phyloP scores from a whole-genome alignment of 805 yeast species.

The Kodamaea kakaduensis region DNA sequence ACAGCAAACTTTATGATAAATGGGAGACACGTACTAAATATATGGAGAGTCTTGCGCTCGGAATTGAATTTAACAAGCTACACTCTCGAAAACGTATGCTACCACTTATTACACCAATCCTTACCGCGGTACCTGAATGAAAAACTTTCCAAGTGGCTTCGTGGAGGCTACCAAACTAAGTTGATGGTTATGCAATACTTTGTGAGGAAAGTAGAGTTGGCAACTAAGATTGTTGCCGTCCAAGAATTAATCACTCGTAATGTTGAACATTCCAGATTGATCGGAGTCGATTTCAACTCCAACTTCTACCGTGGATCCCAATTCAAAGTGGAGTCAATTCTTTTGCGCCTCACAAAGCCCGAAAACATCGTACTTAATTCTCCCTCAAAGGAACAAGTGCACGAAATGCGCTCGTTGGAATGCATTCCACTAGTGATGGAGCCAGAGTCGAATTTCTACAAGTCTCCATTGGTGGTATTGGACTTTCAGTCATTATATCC shows the following conservation, averaged over 20 bases:
- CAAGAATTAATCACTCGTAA: constrained; percentile 68
- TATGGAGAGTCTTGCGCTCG: constrained; percentile 73
- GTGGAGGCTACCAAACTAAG: constrained; percentile 35
- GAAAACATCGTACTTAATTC: constrained; percentile 72
- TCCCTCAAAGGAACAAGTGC: constrained; percentile 78
- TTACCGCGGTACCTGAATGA: constrained; percentile 58
- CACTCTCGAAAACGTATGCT: constrained; percentile 72
- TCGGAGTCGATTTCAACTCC: constrained; percentile 88
- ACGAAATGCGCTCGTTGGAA: constrained; percentile 79
- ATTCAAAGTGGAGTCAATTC: constrained; percentile 83
- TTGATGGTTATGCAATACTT: constrained; percentile 44
- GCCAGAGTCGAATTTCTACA: constrained; percentile 79
- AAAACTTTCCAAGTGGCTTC: constrained; percentile 41
- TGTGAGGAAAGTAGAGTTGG: constrained; percentile 41
- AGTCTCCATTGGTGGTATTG: constrained; percentile 82
- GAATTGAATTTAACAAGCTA: constrained; percentile 65
- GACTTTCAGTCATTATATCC: constrained; percentile 96
- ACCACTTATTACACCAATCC: constrained; percentile 60
- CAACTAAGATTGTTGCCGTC: constrained; percentile 46
- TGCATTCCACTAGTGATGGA: constrained; percentile 91
- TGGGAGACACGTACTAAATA: constrained; percentile 80
- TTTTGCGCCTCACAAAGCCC: constrained; percentile 68
- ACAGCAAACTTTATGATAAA: constrained; percentile 64
- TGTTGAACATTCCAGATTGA: constrained; percentile 76
- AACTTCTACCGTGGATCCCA: constrained; percentile 91